Conservation (phyloP, 78 protist genomes). For the Guillardia theta region DNA sequence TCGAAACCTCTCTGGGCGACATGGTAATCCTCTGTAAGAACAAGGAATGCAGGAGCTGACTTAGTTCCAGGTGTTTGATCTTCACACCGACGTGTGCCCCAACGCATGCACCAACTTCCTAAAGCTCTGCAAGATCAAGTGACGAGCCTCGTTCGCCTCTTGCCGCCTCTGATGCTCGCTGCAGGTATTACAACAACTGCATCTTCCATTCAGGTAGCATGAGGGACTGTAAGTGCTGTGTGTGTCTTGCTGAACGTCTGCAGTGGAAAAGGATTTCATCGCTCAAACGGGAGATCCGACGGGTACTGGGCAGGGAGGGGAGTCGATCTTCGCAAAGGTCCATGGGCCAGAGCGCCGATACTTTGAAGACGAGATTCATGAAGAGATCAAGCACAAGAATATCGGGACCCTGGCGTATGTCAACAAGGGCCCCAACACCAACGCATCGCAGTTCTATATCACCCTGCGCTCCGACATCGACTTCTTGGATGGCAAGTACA, state of each 20-base stretch:
- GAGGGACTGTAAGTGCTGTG: background rate
- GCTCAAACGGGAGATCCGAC: conserved; percentile 94
- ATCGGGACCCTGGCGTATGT: conserved; percentile 65
- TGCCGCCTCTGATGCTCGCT: too few species aligned
- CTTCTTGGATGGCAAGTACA: conserved; percentile 85
- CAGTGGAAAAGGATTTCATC: conserved; percentile 80
- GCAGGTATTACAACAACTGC: conserved; percentile 91
- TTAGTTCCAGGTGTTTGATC: too few species aligned
- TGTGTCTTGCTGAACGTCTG: background rate
- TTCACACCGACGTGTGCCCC: conserved; percentile 84
- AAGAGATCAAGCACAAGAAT: conserved; percentile 25
- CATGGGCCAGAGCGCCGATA: conserved; percentile 63
- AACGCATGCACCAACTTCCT: conserved; percentile 80
- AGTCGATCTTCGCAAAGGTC: conserved; percentile 77
- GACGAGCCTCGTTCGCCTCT: too few species aligned
- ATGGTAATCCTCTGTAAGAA: too few species aligned
- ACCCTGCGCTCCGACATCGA: conserved; percentile 40
- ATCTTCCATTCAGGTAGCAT: conserved; percentile 57
- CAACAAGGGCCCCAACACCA: conserved; percentile 43
- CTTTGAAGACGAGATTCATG: conserved; percentile 83
- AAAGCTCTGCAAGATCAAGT: conserved; percentile 92
- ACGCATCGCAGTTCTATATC: conserved; percentile 81
- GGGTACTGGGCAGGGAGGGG: conserved; percentile 87
- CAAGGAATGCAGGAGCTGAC: too few species aligned
- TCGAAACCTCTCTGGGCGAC: conserved; percentile 94